These are phyloP conservation scores for Geranium brycei DNA, from an alignment of 345 rosid species.

Conservation along the genomic window DNA sequence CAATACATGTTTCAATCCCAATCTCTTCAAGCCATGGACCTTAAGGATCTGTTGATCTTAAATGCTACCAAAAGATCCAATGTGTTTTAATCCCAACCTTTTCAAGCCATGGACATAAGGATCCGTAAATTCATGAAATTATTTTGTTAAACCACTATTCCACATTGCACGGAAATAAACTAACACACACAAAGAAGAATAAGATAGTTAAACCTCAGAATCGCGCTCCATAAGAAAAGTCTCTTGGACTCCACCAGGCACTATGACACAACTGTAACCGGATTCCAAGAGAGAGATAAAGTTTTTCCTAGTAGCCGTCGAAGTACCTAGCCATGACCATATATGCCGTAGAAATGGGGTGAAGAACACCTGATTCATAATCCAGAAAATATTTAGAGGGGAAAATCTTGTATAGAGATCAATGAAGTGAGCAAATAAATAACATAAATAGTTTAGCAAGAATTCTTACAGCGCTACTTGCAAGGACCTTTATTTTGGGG, in stretches of 20 bases:
- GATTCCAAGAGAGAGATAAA: slow-evolving; percentile 50
- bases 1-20: too few species aligned
- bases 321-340: slow-evolving; percentile 88
- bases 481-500: slow-evolving; percentile 70
- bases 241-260: slow-evolving; percentile 98
- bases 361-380: slow-evolving; percentile 45
- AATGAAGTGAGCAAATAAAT: not conserved
- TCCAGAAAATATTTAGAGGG: not conserved
- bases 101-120: too few species aligned
- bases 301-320: slow-evolving; percentile 77
- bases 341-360: slow-evolving; percentile 84
- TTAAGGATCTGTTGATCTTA: too few species aligned
- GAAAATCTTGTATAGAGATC: too few species aligned
- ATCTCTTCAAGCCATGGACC: too few species aligned
- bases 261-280: slow-evolving; percentile 64
- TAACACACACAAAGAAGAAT: not conserved
- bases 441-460: not conserved
- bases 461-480: slow-evolving; percentile 60
- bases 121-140: too few species aligned
- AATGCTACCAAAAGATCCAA: too few species aligned
- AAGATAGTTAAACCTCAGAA: slow-evolving; percentile 41
- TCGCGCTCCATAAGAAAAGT: slow-evolving; percentile 54
- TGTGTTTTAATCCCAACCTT: too few species aligned
- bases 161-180: not conserved
- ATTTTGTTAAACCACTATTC: not conserved